A percentile compares a stretch with the other conserved stretches of the same genome.
phyloP scores from a whole-genome alignment of 2,329 filamentous ascomycete genomes.

The Coniochaeta sp. region DNA sequence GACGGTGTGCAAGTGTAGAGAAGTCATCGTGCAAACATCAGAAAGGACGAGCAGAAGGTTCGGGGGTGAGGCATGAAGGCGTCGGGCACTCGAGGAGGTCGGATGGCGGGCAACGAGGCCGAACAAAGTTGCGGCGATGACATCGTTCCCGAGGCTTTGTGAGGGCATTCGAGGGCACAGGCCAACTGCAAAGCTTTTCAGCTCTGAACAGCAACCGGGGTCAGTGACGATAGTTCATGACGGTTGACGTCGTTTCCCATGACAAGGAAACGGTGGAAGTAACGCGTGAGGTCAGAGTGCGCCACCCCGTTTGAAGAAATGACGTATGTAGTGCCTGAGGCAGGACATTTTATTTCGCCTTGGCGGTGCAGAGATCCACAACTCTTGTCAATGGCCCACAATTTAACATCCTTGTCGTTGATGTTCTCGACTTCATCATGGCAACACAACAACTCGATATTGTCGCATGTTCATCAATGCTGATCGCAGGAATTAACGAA shows the following conservation, averaged over 20 bases:
- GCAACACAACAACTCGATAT: no score
- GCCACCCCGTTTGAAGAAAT: not conserved
- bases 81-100: not conserved
- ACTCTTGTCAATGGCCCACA: no score
- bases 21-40: not conserved
- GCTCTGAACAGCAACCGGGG: not conserved
- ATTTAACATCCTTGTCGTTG: no score
- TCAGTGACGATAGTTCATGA: not conserved
- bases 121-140: not conserved
- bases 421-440: no score
- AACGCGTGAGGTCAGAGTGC: conserved; percentile 1
- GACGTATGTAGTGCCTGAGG: not conserved
- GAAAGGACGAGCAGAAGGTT: not conserved
- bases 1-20: not conserved
- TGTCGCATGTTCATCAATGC: no score
- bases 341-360: no score
- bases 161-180: not conserved
- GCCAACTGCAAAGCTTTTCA: not conserved
- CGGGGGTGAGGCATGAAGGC: not conserved
- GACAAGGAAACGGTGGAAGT: not conserved
- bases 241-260: not conserved
- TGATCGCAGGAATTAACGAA: no score
- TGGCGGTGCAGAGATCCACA: no score
- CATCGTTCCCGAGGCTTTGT: not conserved
- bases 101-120: not conserved